A percentile compares a stretch with the other conserved stretches of the same genome.
phyloP scores from a whole-genome alignment of 179 eudicot genomes.

The Spinacia oleracea region DNA sequence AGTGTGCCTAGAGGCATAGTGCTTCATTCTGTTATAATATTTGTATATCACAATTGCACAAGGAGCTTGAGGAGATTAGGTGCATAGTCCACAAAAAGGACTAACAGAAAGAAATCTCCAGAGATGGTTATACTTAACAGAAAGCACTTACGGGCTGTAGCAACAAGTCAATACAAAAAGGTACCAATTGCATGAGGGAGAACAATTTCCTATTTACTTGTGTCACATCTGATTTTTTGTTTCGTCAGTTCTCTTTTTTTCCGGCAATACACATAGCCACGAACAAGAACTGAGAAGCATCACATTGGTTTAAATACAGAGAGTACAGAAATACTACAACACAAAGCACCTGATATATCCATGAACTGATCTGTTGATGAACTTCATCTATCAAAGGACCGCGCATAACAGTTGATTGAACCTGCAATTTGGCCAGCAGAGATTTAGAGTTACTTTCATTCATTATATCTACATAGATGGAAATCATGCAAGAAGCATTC shows the following conservation, averaged over 20 bases:
- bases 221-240: not conserved
- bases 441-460: not conserved
- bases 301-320: not conserved
- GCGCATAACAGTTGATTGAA: slow-evolving; percentile 53
- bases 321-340: slow-evolving; percentile 3
- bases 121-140: not conserved
- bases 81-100: too few relatives aligned
- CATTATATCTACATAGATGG: not conserved
- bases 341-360: slow-evolving; percentile 83
- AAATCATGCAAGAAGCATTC: slow-evolving; percentile 5
- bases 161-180: slow-evolving; percentile 2
- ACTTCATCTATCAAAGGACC: slow-evolving; percentile 92
- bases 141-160: not conserved
- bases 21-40: not conserved
- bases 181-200: not conserved
- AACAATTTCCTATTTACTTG: not conserved
- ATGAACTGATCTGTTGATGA: slow-evolving; percentile 77
- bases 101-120: not conserved
- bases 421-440: slow-evolving; percentile 39
- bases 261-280: not conserved
- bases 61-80: not conserved
- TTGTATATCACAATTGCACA: not conserved
- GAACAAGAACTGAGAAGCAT: not conserved
- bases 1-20: not conserved
- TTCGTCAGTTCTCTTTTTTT: not conserved